Evolutionary conservation across 2,329 filamentous ascomycete genomes (phyloP).

Genomic region (Tolypocladium tropicale): DNA sequence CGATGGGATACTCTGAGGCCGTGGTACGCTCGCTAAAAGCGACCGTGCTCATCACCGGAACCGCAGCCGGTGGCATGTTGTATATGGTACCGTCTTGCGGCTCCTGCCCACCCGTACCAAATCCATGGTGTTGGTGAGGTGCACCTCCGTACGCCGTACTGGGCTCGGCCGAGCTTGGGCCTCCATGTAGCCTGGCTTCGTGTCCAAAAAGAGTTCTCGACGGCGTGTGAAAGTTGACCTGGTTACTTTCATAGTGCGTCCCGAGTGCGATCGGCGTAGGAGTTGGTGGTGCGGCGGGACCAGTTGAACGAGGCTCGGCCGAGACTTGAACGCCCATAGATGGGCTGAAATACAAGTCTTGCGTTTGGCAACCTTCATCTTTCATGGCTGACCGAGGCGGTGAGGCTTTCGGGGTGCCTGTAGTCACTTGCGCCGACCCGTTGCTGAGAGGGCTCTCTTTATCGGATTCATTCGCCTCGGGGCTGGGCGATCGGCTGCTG

Average conservation of each 20-base stretch:
- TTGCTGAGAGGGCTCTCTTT: constrained; percentile 6
- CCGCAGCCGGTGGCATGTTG: neutral
- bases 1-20: neutral
- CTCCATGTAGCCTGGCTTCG: neutral
- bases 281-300: constrained; percentile 2
- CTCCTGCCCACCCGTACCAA: neutral
- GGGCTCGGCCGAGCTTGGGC: neutral
- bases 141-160: neutral
- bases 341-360: constrained; percentile 17
- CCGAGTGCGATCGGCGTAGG: constrained; percentile 1
- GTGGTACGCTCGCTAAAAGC: neutral
- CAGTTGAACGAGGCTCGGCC: constrained; percentile 12
- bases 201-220: constrained; percentile 5
- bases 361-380: constrained; percentile 25
- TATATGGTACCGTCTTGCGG: neutral
- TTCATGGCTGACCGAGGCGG: constrained; percentile 18
- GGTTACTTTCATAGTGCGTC: neutral
- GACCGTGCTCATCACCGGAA: neutral
- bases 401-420: constrained; percentile 5
- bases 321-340: constrained; percentile 16
- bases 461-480: constrained; percentile 37
- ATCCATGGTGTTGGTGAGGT: neutral
- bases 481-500: constrained; percentile 59
- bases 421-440: neutral
- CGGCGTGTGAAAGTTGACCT: constrained; percentile 3